Conservation (phyloP, 257 asterid species). For the Penstemon barbatus region DNA sequence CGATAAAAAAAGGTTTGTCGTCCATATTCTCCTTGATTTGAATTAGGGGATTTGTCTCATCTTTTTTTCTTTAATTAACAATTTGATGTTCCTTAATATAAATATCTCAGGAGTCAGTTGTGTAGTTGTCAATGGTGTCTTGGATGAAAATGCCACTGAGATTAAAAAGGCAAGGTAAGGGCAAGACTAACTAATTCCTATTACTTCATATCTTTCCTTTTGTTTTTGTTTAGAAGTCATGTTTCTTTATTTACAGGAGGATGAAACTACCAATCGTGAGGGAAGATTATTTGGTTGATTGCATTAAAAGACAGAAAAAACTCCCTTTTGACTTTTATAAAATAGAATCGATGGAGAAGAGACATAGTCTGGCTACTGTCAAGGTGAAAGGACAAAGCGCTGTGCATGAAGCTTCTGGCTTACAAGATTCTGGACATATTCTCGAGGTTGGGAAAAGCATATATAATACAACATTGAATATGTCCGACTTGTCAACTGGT, state of each 20-base stretch:
- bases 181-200: conserved; percentile 8
- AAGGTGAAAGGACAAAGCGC: conserved; percentile 96
- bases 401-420: conserved; percentile 87
- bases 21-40: conserved; percentile 17
- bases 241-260: conserved; percentile 56
- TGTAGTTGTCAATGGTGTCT: conserved; percentile 57
- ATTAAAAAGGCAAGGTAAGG: conserved; percentile 86
- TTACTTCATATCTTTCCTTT: conserved; percentile 2
- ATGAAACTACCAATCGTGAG: conserved; percentile 82
- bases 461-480: conserved; percentile 82
- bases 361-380: conserved; percentile 63
- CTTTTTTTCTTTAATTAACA: conserved; percentile 14
- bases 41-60: conserved; percentile 24
- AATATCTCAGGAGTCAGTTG: conserved; percentile 68
- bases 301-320: conserved; percentile 68
- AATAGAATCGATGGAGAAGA: conserved; percentile 57
- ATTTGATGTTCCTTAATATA: conserved; percentile 14
- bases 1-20: conserved; percentile 64
- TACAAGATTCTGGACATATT: conserved; percentile 93
- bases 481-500: conserved; percentile 93
- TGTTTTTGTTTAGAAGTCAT: conserved; percentile 16
- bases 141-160: conserved; percentile 59
- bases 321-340: conserved; percentile 77
- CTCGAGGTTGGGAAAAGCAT: conserved; percentile 84
- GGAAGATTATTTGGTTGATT: conserved; percentile 80